Base-by-base conservation (phyloP, 2,329 filamentous ascomycete species). In the Ophiostoma perfectum region DNA sequence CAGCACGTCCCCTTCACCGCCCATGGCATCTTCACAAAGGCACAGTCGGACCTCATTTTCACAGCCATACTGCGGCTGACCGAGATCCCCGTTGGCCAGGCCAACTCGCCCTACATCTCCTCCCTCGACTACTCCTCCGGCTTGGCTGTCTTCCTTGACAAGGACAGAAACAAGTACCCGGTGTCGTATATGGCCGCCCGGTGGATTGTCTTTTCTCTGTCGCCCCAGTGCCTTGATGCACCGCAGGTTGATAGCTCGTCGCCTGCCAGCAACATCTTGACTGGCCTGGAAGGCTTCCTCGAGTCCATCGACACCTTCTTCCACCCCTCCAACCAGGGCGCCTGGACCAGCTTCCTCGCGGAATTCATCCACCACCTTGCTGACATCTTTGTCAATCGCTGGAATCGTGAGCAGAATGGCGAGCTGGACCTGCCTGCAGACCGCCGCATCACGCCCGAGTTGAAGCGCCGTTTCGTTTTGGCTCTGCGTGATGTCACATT, bases 231-330 rank as follows among this genome's bases (percentile, higher is more conserved):
- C 74, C 80, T 96, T 65, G 86, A 91, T 58, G 83, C 87, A 16
- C 14, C 41, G 27, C 16, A 42, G 6, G 66, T 58, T 16, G 36
- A 18, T 16, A 36, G n/a, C 42, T 41, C 66, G 8, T 66, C 71
- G 11, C 49, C 67, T 4, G 83, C 89, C 42, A 89, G 89, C 68
- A 98, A 93, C 0, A 87, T 96, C 60, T 79, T 99, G 74, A 87
- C 90, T 45, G 92, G 91, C 72, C 84, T 99, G 5, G 94, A 99
- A 77, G 94, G 92, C 0, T 82, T 99, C 66, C 90, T 99, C 73
- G 91, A 98, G 77, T 95, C 93, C 2, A 90, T 98, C 64, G 95
- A 99, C 78, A 99, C 95, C 0, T 99, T 99, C 78, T 99, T 97
- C 82, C 95, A 99, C 75, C 95, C 95, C 2, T 99, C 95, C 2